These are phyloP conservation scores for Graphium sp. DNA, from an alignment of 2,329 filamentous ascomycete genomes.

Conservation along the genomic window DNA sequence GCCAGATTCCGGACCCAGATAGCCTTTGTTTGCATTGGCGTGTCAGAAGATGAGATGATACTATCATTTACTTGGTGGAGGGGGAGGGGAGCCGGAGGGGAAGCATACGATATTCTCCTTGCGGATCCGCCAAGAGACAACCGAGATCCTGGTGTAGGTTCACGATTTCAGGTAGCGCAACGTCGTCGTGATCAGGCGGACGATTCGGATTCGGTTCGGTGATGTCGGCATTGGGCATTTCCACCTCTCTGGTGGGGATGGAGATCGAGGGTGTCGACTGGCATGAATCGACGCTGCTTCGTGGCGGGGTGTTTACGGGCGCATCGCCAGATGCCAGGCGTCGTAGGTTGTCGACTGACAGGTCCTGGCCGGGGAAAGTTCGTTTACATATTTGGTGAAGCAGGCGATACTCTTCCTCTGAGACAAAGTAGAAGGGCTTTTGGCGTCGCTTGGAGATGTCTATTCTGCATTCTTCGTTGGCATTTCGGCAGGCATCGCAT, in stretches of 20 bases:
- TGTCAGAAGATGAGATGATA: too few species aligned
- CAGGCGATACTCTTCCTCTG: conserved; percentile 1
- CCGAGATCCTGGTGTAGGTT: not conserved
- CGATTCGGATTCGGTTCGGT: not conserved
- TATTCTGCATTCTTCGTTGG: not conserved
- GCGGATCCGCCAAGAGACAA: not conserved
- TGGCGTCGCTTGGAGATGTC: not conserved
- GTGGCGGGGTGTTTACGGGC: too few species aligned
- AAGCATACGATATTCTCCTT: not conserved
- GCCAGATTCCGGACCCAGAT: not conserved
- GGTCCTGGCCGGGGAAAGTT: not conserved
- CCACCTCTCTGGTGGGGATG: too few species aligned
- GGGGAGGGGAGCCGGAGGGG: not conserved
- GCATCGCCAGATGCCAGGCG: not conserved
- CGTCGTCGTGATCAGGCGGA: not conserved
- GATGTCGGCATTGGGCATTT: not conserved
- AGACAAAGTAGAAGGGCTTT: not conserved
- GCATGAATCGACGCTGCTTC: too few species aligned
- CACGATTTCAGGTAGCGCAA: not conserved
- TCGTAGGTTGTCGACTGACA: not conserved
- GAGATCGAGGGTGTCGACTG: not conserved
- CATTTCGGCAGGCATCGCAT: not conserved
- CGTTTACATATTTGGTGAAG: not conserved
- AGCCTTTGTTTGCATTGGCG: not conserved
- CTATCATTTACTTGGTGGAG: too few species aligned